These are phyloP conservation scores for Ceratocystis papillata DNA, from an alignment of 2,329 filamentous ascomycete genomes.

Conservation along the genomic window DNA sequence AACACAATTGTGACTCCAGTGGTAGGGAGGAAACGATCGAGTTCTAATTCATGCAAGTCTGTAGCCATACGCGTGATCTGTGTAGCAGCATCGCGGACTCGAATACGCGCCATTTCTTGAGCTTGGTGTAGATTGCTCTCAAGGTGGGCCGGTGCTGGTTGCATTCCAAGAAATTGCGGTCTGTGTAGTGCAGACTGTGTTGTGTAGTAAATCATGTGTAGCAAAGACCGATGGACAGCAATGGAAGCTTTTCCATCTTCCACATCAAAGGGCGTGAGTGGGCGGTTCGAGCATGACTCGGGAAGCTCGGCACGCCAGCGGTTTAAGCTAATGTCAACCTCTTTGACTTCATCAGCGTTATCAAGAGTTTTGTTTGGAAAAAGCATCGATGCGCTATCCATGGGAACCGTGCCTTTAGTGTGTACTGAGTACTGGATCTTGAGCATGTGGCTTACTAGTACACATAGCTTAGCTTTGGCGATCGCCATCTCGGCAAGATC, in stretches of 20 bases:
- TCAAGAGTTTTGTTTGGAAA: constrained; percentile 78
- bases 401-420: constrained; percentile 68
- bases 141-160: constrained; percentile 32
- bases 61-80: constrained; percentile 78
- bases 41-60: constrained; percentile 58
- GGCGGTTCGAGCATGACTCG: constrained; percentile 56
- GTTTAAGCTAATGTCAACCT: constrained; percentile 68
- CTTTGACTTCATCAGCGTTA: constrained; percentile 67
- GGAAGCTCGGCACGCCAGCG: constrained; percentile 67
- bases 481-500: constrained; percentile 82
- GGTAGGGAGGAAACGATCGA: constrained; percentile 74
- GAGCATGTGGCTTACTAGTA: constrained; percentile 81
- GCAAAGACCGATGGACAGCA: constrained; percentile 65
- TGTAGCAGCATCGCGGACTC: constrained; percentile 71
- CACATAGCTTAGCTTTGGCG: constrained; percentile 77
- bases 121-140: constrained; percentile 22
- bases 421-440: constrained; percentile 86
- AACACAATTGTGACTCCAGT: constrained; percentile 84
- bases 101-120: constrained; percentile 61
- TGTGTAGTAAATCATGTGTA: constrained; percentile 91
- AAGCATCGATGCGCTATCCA: constrained; percentile 76
- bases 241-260: constrained; percentile 50
- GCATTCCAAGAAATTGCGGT: constrained; percentile 76
- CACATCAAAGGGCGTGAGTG: constrained; percentile 44
- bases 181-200: constrained; percentile 84